Evolutionary conservation across 495 filamentous ascomycete species (phyloP).

Genomic region (Echria macrotheca): DNA sequence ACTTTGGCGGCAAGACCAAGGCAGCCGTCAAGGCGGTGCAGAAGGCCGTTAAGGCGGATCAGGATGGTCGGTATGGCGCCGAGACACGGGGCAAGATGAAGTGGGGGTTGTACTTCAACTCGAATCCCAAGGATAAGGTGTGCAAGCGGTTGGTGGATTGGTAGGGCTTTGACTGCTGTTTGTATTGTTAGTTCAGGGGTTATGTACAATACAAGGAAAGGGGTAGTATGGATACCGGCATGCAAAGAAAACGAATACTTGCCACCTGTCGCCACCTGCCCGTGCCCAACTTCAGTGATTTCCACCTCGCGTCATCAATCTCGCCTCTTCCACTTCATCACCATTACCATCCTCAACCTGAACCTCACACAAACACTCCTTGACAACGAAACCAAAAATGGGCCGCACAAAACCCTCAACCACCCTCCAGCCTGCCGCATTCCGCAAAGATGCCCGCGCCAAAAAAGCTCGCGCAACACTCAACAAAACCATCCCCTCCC

Average conservation of each 20-base stretch:
- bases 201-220: too few relatives aligned
- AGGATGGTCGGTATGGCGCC: slow-evolving; percentile 2
- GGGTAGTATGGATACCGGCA: too few relatives aligned
- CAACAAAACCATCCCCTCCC: slow-evolving; percentile 46
- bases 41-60: neutral
- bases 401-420: slow-evolving; percentile 3
- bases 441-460: slow-evolving; percentile 33
- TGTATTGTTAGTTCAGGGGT: neutral
- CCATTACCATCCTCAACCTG: too few relatives aligned
- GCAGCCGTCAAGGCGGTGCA: slow-evolving; percentile 4
- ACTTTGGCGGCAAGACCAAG: slow-evolving; percentile 12
- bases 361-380: neutral
- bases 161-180: neutral
- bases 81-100: slow-evolving; percentile 10
- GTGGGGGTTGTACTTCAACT: slow-evolving; percentile 13
- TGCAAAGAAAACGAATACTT: too few relatives aligned
- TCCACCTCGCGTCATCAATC: too few relatives aligned
- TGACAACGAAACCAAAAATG: neutral
- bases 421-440: neutral
- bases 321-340: too few relatives aligned
- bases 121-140: slow-evolving; percentile 8
- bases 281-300: too few relatives aligned
- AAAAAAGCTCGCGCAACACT: slow-evolving; percentile 47
- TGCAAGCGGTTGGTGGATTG: slow-evolving; percentile 8
- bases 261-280: too few relatives aligned